Evolutionary conservation across 257 asterid species (phyloP).

Genomic region (Asclepias syriaca): DNA sequence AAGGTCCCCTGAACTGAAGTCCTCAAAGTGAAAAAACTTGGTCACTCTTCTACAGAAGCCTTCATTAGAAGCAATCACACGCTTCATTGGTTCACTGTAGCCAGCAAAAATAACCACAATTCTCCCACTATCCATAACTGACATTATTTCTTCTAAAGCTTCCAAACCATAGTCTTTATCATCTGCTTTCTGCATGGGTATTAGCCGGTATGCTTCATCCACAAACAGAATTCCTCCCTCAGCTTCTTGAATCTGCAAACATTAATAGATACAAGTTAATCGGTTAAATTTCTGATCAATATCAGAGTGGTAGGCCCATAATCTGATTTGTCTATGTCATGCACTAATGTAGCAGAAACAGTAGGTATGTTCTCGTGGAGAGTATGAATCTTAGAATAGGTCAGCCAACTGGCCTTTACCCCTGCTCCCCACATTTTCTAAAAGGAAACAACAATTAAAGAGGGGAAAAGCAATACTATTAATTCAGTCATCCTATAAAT

Average conservation of each 20-base stretch:
- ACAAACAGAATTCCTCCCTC: conserved; percentile 93
- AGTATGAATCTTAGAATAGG: neutral
- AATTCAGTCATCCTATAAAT: neutral
- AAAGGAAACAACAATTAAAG: neutral
- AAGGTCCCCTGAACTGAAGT: conserved; percentile 62
- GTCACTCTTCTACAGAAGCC: conserved; percentile 95
- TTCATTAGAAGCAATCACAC: conserved; percentile 73
- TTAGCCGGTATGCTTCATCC: conserved; percentile 90
- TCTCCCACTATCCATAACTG: conserved; percentile 87
- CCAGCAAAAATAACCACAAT: conserved; percentile 93
- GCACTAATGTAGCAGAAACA: neutral
- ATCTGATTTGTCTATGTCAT: neutral
- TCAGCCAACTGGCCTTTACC: neutral
- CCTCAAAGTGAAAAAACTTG: conserved; percentile 75
- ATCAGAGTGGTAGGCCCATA: neutral
- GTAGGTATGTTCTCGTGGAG: neutral
- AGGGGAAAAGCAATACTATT: neutral
- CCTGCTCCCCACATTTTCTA: neutral
- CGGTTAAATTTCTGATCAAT: neutral
- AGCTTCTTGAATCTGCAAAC: conserved; percentile 69
- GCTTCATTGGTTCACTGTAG: conserved; percentile 92
- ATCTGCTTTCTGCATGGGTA: conserved; percentile 79
- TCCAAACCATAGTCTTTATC: conserved; percentile 81
- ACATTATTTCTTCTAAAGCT: conserved; percentile 94
- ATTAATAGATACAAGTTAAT: conserved; percentile 3